phyloP scores from a whole-genome alignment of 495 filamentous ascomycete species.

The Chaetomium fimeti region DNA sequence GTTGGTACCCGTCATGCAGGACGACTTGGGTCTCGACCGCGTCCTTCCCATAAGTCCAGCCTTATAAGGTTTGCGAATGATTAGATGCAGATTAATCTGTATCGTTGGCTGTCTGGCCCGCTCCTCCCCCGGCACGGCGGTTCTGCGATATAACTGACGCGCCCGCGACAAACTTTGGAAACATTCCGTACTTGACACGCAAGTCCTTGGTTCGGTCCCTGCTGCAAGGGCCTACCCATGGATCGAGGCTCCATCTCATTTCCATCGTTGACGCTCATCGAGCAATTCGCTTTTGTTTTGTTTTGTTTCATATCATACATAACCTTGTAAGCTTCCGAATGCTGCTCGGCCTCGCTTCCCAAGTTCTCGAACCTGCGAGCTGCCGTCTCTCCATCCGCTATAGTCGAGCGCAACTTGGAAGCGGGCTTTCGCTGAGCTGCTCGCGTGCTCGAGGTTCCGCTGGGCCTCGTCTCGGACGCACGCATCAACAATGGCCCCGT shows the following conservation, averaged over 20 bases:
- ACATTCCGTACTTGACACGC: background rate
- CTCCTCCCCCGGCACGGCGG: background rate
- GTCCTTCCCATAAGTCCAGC: slow-evolving; percentile 9
- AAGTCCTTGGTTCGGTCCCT: background rate
- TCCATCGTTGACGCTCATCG: background rate
- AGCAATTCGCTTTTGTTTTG: background rate
- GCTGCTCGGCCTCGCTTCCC: no score
- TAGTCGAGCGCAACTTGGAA: background rate
- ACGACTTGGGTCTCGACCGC: slow-evolving; percentile 3
- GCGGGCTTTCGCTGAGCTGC: background rate
- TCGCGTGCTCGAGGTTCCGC: slow-evolving; percentile 15
- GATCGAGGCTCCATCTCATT: background rate
- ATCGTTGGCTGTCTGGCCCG: slow-evolving; percentile 5
- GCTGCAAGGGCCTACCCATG: background rate
- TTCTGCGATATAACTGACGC: slow-evolving; percentile 12
- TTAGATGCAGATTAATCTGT: background rate
- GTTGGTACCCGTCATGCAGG: slow-evolving; percentile 16
- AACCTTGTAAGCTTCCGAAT: background rate
- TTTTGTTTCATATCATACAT: background rate
- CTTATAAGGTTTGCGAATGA: slow-evolving; percentile 1
- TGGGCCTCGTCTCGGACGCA: background rate
- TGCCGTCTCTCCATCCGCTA: background rate
- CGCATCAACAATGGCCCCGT: slow-evolving; percentile 34
- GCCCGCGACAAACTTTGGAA: slow-evolving; percentile 1
- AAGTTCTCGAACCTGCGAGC: background rate